Percentiles rank a stretch among this genome's conserved stretches.
phyloP scores from a whole-genome alignment of 805 yeast species.

The Yarrowia keelungensis region DNA sequence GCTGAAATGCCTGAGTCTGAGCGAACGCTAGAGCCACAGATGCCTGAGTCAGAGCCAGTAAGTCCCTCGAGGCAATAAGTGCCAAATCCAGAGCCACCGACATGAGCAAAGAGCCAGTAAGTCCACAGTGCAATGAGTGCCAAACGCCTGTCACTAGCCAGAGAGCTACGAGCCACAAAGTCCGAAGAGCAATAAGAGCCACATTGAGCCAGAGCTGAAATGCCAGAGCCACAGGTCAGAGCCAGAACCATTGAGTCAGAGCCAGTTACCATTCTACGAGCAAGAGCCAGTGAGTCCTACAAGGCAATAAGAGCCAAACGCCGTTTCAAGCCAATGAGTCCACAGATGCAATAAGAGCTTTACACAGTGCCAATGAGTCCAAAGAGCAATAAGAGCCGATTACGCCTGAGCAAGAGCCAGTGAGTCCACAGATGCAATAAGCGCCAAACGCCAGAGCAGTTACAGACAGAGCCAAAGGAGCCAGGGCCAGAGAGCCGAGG shows the following conservation, averaged over 20 bases:
- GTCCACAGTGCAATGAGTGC: slow-evolving; percentile 10
- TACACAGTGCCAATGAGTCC: background rate
- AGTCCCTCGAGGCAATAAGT: slow-evolving; percentile 2
- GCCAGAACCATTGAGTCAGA: too few relatives aligned
- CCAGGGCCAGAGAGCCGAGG: background rate
- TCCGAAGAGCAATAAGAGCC: slow-evolving; percentile 5
- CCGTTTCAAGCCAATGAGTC: background rate
- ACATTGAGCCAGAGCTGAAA: background rate
- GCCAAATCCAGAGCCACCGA: slow-evolving; percentile 1
- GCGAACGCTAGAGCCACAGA: slow-evolving; percentile 2
- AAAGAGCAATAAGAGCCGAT: slow-evolving; percentile 1
- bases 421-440: slow-evolving; percentile 2
- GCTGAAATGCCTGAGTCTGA: background rate
- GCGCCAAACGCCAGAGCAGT: background rate
- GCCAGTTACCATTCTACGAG: too few relatives aligned
- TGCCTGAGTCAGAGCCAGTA: slow-evolving; percentile 7
- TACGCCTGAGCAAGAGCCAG: background rate
- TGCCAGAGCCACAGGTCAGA: background rate
- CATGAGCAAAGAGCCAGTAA: slow-evolving; percentile 4
- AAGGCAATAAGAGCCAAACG: slow-evolving; percentile 3
- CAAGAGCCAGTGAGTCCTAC: slow-evolving; percentile 1
- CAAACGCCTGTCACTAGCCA: background rate
- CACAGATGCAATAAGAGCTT: slow-evolving; percentile 2
- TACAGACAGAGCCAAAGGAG: background rate
- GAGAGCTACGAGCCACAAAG: background rate